Percentiles rank a stretch among this genome's conserved stretches.
Conservation (phyloP, 768 basidiomycete genomes). For the Hygrocybe coccinea region DNA sequence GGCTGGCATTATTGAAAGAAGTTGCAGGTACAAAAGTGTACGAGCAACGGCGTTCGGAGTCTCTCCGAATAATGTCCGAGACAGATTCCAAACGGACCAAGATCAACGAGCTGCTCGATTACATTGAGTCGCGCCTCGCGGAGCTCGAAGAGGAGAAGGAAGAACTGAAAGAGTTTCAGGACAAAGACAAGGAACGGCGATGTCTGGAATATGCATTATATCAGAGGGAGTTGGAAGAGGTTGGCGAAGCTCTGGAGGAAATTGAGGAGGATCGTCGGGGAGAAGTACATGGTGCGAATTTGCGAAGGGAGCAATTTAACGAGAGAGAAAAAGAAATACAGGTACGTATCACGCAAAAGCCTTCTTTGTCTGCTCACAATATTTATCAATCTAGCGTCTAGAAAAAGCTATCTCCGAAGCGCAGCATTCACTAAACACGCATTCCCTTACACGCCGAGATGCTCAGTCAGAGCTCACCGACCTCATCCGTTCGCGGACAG, state of each 20-base stretch:
- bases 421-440: constrained; percentile 67
- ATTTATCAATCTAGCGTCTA: constrained; percentile 48
- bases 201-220: constrained; percentile 95
- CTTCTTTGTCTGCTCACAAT: neutral
- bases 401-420: constrained; percentile 68
- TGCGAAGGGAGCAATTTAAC: constrained; percentile 76
- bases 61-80: constrained; percentile 93
- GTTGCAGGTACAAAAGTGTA: constrained; percentile 98
- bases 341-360: constrained; percentile 35
- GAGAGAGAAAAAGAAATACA: constrained; percentile 80
- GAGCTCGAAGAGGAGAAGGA: constrained; percentile 99
- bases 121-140: constrained; percentile 82
- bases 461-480: constrained; percentile 82
- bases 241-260: constrained; percentile 76
- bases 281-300: constrained; percentile 81
- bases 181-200: constrained; percentile 89
- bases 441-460: constrained; percentile 65
- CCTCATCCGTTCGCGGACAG: constrained; percentile 76
- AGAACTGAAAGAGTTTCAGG: constrained; percentile 93
- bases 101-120: constrained; percentile 83
- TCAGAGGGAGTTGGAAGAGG: constrained; percentile 86
- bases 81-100: constrained; percentile 90
- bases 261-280: constrained; percentile 77
- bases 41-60: constrained; percentile 88
- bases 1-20: constrained; percentile 92